Conservation (phyloP, 2,329 filamentous ascomycete species). For the Cladophialophora bantiana region DNA sequence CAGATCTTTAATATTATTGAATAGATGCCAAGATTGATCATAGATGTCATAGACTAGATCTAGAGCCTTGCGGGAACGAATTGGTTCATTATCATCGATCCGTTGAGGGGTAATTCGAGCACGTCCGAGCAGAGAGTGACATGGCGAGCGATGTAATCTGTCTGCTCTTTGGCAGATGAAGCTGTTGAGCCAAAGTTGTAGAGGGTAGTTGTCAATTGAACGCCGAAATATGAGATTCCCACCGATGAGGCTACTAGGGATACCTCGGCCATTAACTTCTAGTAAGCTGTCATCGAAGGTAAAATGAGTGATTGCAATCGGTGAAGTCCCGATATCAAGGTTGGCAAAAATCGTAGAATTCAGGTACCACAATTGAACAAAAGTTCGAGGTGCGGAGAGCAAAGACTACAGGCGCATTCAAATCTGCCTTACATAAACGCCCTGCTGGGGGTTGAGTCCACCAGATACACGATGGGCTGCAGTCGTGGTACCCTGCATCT, state of each 20-base stretch:
- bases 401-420: not conserved
- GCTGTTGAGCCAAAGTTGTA: constrained; percentile 22
- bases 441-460: too few species aligned
- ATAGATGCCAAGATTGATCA: constrained; percentile 19
- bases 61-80: constrained; percentile 20
- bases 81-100: constrained; percentile 24
- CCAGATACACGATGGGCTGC: too few species aligned
- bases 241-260: constrained; percentile 22
- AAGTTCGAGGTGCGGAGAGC: not conserved
- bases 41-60: constrained; percentile 23
- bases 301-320: not conserved
- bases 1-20: constrained; percentile 13
- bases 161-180: constrained; percentile 23
- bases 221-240: constrained; percentile 26
- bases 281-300: not conserved
- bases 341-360: not conserved
- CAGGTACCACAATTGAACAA: not conserved
- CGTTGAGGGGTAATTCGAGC: constrained; percentile 21
- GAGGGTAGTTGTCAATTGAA: constrained; percentile 21
- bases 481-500: too few species aligned
- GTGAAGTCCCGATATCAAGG: not conserved
- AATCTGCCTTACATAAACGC: not conserved
- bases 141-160: constrained; percentile 23
- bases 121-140: constrained; percentile 28
- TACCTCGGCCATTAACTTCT: constrained; percentile 21